Evolutionary conservation across 2,329 filamentous ascomycete species (phyloP).

Genomic region (Penicillium glabrum): DNA sequence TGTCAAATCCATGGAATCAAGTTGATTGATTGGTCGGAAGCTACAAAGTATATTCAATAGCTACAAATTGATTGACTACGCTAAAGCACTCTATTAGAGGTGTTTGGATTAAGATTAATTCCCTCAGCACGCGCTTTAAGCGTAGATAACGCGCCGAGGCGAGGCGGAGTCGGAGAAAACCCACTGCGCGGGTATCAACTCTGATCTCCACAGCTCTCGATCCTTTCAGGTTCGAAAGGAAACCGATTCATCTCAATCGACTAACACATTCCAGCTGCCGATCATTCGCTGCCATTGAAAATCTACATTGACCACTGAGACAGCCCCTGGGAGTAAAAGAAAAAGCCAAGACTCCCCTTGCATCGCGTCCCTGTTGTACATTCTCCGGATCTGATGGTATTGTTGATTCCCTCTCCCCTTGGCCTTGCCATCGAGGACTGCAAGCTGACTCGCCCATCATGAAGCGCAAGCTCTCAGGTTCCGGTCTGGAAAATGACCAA

Average conservation of each 20-base stretch:
- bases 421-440: conserved; percentile 11
- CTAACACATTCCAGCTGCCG: conserved; percentile 4
- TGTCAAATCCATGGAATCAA: neutral
- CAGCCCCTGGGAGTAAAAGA: neutral
- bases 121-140: neutral
- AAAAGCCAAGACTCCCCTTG: conserved; percentile 24
- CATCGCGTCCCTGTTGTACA: conserved; percentile 24
- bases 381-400: conserved; percentile 35
- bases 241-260: neutral
- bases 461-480: conserved; percentile 45
- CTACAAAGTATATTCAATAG: neutral
- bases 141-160: neutral
- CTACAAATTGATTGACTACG: neutral
- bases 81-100: neutral
- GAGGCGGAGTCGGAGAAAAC: conserved; percentile 6
- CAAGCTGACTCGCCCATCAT: conserved; percentile 27
- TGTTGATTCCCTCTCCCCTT: conserved; percentile 24
- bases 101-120: neutral
- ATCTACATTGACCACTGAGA: neutral
- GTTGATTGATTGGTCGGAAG: neutral
- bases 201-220: neutral
- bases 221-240: neutral
- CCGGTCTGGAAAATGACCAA: conserved; percentile 33
- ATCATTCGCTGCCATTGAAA: conserved; percentile 1
- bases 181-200: conserved; percentile 3